Evolutionary conservation across 345 rosid species (phyloP), one percentile per base, ranked within the genome.

Genomic region (Arabis alpina): DNA sequence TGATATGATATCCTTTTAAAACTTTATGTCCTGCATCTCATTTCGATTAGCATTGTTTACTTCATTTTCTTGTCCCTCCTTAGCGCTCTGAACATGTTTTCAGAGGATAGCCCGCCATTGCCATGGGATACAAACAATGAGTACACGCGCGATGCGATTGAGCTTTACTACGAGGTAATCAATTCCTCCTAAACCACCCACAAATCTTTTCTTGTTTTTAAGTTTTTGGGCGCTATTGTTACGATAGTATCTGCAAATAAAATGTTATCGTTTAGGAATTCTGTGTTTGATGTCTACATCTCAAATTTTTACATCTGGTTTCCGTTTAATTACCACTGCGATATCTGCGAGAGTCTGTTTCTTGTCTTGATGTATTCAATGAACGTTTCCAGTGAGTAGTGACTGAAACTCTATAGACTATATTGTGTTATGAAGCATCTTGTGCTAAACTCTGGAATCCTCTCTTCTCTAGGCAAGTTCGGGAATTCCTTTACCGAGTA

Each of bases 151-250:
- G 87, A 86, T 55, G 82, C 82, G 51, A 72, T 93, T 74, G 94
- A 93, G 82, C 71, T 93, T 39, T 89, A 87, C 81, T 91, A 86
- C 50, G 94, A 91, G 94, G 98, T 93, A 83, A 68, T 72, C 64
- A 48, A 5, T 44, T 39, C 54, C 25, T 48, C 52, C 30, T 10
- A 28, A 36, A 12, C 54, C 28, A 16, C 49, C 12, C 55, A 45
- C 11, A 57, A 40, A 47, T 39, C 8, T 5, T 5, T 52, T 53
- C 39, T 5, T 71, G 53, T 61, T 61, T 52, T 41, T 2, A 9
- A 30, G 32, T 36, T 8, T 45, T 34, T 2, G 0, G 9, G 53
- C 13, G 3, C 19, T 2, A 19, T 23, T 51, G 45, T 51, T 27
- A 19, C 67, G 0, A 39, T 2, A 12, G 15, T 39, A 39, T 24